Conservation (phyloP, 768 basidiomycete genomes). For the Termitomyces sp. region DNA sequence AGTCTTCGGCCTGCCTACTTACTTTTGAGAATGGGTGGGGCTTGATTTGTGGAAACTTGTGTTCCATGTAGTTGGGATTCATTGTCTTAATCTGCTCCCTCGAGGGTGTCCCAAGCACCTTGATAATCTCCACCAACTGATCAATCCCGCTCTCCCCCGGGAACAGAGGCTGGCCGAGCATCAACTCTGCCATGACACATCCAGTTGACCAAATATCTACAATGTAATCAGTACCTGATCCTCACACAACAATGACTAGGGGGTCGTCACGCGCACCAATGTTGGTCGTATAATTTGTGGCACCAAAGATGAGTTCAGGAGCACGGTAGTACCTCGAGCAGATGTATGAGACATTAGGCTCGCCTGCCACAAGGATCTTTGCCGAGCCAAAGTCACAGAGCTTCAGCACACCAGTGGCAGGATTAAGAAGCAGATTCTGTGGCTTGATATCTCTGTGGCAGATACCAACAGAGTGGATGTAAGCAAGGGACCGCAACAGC, state of each 20-base stretch:
- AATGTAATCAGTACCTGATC: neutral
- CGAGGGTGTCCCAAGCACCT: conserved; percentile 96
- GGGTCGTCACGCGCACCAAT: conserved; percentile 59
- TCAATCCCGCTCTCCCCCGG: conserved; percentile 99
- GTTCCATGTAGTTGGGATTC: conserved; percentile 99
- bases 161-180: conserved; percentile 98
- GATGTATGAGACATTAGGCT: conserved; percentile 99
- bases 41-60: conserved; percentile 99
- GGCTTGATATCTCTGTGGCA: conserved; percentile 99
- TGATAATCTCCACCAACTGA: conserved; percentile 99
- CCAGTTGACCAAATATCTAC: conserved; percentile 99
- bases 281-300: conserved; percentile 99
- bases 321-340: conserved; percentile 99
- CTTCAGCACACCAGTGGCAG: conserved; percentile 93
- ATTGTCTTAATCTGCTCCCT: conserved; percentile 99
- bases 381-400: conserved; percentile 99
- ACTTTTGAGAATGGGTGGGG: conserved; percentile 99
- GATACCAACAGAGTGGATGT: conserved; percentile 99
- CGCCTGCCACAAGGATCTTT: conserved; percentile 95
- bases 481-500: conserved; percentile 94
- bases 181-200: conserved; percentile 99
- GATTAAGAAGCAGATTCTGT: conserved; percentile 96
- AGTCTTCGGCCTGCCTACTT: conserved; percentile 14
- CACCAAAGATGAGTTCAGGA: conserved; percentile 98
- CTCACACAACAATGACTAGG: neutral